Percentiles rank a stretch among this genome's conserved stretches.
phyloP scores from a whole-genome alignment of 192 early-diverging fungal genomes.

The Linderina pennispora region DNA sequence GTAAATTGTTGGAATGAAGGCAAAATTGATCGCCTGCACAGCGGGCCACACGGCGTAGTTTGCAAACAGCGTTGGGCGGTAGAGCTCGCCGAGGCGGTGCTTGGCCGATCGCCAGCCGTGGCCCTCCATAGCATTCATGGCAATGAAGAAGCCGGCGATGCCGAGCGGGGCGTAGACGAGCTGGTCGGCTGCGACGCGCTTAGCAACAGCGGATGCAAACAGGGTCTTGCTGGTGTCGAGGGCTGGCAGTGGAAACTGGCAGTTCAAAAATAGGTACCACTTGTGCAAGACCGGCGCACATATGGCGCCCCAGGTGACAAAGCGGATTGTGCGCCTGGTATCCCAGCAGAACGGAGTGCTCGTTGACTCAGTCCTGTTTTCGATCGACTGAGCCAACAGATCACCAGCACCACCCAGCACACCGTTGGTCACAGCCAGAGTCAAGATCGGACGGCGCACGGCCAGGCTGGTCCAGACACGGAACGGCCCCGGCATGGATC shows the following conservation, averaged over 20 bases:
- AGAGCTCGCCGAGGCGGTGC: slow-evolving; percentile 53
- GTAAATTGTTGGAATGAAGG: slow-evolving; percentile 58
- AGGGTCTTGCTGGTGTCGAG: not conserved
- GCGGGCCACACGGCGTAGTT: slow-evolving; percentile 73
- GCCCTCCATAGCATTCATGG: slow-evolving; percentile 60
- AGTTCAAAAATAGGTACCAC: slow-evolving; percentile 67
- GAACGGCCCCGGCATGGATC: too few species aligned
- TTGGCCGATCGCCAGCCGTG: slow-evolving; percentile 45
- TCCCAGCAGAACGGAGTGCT: too few species aligned
- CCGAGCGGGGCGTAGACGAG: slow-evolving; percentile 62
- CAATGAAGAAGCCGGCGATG: slow-evolving; percentile 55
- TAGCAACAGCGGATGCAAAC: slow-evolving; percentile 22
- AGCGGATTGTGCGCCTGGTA: slow-evolving; percentile 48
- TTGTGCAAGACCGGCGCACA: slow-evolving; percentile 62
- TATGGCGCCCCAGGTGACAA: slow-evolving; percentile 61
- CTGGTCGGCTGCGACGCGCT: slow-evolving; percentile 60
- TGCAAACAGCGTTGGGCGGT: slow-evolving; percentile 52
- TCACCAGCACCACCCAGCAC: slow-evolving; percentile 58
- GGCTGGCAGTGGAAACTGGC: slow-evolving; percentile 48
- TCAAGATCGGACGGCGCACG: slow-evolving; percentile 53
- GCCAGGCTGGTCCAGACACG: slow-evolving; percentile 36
- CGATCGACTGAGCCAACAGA: slow-evolving; percentile 56
- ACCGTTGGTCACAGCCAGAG: slow-evolving; percentile 63
- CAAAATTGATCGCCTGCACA: slow-evolving; percentile 69
- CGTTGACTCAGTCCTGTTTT: too few species aligned